phyloP scores from a whole-genome alignment of 768 basidiomycete species.

The Rhodotorula diobovata region DNA sequence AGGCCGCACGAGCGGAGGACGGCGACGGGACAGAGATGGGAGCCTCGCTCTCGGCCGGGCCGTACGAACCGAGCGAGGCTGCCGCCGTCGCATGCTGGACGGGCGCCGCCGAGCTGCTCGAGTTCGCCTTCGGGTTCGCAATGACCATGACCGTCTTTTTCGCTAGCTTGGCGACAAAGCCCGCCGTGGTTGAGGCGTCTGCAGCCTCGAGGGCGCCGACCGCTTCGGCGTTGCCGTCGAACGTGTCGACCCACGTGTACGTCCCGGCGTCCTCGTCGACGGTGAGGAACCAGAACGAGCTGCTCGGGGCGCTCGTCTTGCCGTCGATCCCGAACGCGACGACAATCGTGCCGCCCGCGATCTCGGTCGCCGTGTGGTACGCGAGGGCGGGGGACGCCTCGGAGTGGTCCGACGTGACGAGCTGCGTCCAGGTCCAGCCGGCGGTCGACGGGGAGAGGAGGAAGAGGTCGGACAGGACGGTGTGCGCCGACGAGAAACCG shows the following conservation, averaged over 20 bases:
- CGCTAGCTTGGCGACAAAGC: not conserved
- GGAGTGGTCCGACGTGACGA: conserved; percentile 16
- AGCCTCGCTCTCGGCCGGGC: not conserved
- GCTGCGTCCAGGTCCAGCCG: conserved; percentile 23
- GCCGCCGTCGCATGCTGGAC: not conserved
- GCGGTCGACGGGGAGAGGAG: conserved; percentile 20
- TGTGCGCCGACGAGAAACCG: conserved; percentile 17
- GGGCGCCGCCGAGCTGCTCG: not conserved
- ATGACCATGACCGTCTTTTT: conserved; percentile 15
- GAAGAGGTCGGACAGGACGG: conserved; percentile 13
- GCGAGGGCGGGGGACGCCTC: conserved; percentile 23
- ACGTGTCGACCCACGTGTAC: conserved; percentile 26
- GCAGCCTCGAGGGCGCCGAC: not conserved
- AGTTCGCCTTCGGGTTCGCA: conserved; percentile 22
- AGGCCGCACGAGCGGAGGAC: not conserved
- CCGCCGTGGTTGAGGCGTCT: not conserved
- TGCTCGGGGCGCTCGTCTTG: not conserved
- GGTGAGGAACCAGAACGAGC: conserved; percentile 35
- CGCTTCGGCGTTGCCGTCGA: conserved; percentile 2
- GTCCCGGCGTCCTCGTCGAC: conserved; percentile 19
- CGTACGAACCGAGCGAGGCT: not conserved
- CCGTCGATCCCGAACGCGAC: conserved; percentile 39
- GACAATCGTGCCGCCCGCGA: conserved; percentile 19
- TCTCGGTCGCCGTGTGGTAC: conserved; percentile 33
- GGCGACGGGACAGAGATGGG: not conserved